Conservation (phyloP, 164 flowering plant genomes). For the Liriodendron chinense region DNA sequence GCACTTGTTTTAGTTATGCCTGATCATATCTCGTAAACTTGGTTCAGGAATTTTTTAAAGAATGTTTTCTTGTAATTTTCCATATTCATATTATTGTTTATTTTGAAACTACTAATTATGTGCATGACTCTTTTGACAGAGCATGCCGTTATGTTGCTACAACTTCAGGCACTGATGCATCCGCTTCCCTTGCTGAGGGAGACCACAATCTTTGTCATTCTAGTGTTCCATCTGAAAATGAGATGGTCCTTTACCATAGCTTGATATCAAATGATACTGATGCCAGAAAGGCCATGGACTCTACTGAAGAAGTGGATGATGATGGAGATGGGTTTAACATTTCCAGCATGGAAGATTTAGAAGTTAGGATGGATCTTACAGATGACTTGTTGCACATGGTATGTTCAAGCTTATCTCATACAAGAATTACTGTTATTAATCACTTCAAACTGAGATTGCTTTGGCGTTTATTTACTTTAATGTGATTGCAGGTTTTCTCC, state of each 20-base stretch:
- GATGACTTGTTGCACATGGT: constrained; percentile 98
- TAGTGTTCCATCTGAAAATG: constrained; percentile 29
- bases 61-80: neutral
- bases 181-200: constrained; percentile 24
- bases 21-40: neutral
- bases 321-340: constrained; percentile 27
- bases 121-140: constrained; percentile 19
- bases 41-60: neutral
- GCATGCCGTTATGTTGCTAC: constrained; percentile 22
- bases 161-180: constrained; percentile 23
- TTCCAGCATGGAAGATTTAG: constrained; percentile 44
- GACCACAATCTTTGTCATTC: constrained; percentile 19
- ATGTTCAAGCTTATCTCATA: constrained; percentile 1
- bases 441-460: neutral
- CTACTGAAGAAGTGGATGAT: constrained; percentile 21
- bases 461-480: neutral
- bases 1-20: too few species aligned
- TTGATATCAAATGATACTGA: constrained; percentile 25
- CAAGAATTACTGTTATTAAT: neutral
- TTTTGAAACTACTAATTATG: neutral
- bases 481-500: constrained; percentile 69
- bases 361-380: constrained; percentile 82
- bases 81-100: neutral
- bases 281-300: constrained; percentile 25
- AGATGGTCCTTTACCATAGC: constrained; percentile 24